Evolutionary conservation across 2,329 filamentous ascomycete genomes (phyloP).

Genomic region (Cercospora sp.): DNA sequence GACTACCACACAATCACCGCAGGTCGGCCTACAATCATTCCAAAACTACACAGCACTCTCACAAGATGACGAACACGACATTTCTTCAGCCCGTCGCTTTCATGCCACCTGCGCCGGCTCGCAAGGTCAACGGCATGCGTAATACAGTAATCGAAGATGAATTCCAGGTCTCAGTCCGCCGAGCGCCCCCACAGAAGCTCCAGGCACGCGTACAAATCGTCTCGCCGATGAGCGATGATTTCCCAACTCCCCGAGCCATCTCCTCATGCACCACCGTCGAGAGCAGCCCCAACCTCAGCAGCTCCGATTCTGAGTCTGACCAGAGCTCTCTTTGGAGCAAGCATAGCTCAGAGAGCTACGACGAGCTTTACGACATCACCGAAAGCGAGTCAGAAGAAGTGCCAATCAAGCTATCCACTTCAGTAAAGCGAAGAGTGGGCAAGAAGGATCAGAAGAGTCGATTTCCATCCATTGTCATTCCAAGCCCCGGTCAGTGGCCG

Average conservation of each 20-base stretch:
- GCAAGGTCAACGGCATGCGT: slow-evolving; percentile 52
- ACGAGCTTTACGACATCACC: slow-evolving; percentile 84
- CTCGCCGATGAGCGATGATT: slow-evolving; percentile 57
- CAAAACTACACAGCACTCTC: not conserved
- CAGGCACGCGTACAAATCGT: slow-evolving; percentile 38
- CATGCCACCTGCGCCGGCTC: slow-evolving; percentile 59
- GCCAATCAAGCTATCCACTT: slow-evolving; percentile 53
- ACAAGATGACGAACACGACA: slow-evolving; percentile 44
- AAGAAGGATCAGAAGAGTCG: slow-evolving; percentile 41
- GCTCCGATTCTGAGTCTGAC: slow-evolving; percentile 54
- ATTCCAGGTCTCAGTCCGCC: slow-evolving; percentile 38
- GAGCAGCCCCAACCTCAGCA: slow-evolving; percentile 60
- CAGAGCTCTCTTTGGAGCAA: slow-evolving; percentile 56
- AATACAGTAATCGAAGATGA: slow-evolving; percentile 66
- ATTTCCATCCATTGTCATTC: slow-evolving; percentile 61
- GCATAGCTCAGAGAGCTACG: slow-evolving; percentile 71
- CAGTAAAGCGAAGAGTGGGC: slow-evolving; percentile 46
- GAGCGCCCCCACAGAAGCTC: slow-evolving; percentile 37
- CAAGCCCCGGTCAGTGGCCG: slow-evolving; percentile 58
- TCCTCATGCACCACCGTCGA: slow-evolving; percentile 24
- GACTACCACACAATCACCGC: slow-evolving; percentile 44
- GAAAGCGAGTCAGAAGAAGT: slow-evolving; percentile 68
- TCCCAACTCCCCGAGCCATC: slow-evolving; percentile 51
- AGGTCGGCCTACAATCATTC: slow-evolving; percentile 43
- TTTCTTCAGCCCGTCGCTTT: slow-evolving; percentile 53